Base-by-base conservation (phyloP, 2,329 filamentous ascomycete genomes). In the Elsinoe ampelina region DNA sequence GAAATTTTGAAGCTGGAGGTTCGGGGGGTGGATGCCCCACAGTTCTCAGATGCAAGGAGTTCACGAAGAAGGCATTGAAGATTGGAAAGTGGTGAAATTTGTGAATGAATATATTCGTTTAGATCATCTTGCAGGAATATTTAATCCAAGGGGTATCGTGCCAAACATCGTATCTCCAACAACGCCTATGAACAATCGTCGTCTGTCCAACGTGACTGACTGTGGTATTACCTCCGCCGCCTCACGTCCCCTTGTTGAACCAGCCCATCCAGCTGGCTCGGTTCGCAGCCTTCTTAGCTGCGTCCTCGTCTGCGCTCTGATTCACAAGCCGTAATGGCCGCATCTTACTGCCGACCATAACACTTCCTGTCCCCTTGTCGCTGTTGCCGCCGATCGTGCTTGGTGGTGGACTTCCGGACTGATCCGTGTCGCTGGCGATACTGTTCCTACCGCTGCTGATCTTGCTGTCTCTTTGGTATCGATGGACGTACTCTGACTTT, bases 301-400 rank as follows among this genome's bases (percentile, higher is more conserved):
- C 66, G 17, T 74, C 72, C 58, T 69, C 66, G 11, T 69, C 69
- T 17, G 63, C 63, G 13, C 64, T 85, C 73, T 95, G 89, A 71
- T 93, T 87, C 47, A 97, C 90, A 30, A 98, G 78, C 13, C 92
- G 80, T 62, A 98, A 75, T 5, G 92, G 92, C 35, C 91, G 81
- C 58, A 95, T 84, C 71, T 93, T 93, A 66, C 84, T 75, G 39
- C 76, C 76, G 20, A 74, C 73, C 73, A 78, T 77, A 15, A 74
- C 67, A n/a, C 68, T 67, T 12, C 71, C 71, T 2, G 65, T 63
- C 26, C 64, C 64, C 13, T 62, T 61, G 32, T 70, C 70, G 41
- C 63, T 63, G 26, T 62, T 65, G 26, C 48, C 48, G 57, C 65
- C 70, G 10, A 72, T 69, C 11, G 71, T 81, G 72, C 87, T 85